Evolutionary conservation across 2,329 filamentous ascomycete genomes (phyloP).

Genomic region (Fusarium udum): DNA sequence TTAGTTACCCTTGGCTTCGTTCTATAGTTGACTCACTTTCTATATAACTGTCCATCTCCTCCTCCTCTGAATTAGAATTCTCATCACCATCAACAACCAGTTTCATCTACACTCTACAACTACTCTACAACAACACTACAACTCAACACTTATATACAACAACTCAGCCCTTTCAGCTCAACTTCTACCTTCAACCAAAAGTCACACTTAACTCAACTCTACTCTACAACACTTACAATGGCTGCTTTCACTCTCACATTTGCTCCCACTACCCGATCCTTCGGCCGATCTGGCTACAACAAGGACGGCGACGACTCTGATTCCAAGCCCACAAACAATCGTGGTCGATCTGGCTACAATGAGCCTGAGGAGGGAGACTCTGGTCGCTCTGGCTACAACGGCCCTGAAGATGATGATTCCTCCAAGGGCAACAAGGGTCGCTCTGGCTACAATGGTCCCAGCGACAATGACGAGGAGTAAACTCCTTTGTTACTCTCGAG

Average conservation of each 20-base stretch:
- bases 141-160: not conserved
- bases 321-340: conserved; percentile 47
- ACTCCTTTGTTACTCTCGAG: not conserved
- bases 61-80: conserved; percentile 7
- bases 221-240: conserved; percentile 38
- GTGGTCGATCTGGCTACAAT: conserved; percentile 57
- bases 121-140: not conserved
- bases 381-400: conserved; percentile 56
- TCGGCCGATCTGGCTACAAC: conserved; percentile 40
- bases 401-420: conserved; percentile 42
- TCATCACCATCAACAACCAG: conserved; percentile 24
- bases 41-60: conserved; percentile 29
- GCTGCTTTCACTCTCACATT: conserved; percentile 43
- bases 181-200: not conserved
- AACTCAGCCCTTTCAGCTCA: conserved; percentile 5
- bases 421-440: conserved; percentile 51
- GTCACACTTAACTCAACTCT: not conserved
- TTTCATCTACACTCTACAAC: conserved; percentile 15
- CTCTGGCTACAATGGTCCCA: conserved; percentile 55
- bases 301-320: conserved; percentile 43
- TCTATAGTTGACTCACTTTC: not conserved
- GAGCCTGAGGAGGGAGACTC: conserved; percentile 49
- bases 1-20: not conserved
- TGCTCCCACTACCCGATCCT: conserved; percentile 38
- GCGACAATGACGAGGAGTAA: conserved; percentile 47